A percentile compares a stretch with the other conserved stretches of the same genome.
phyloP scores from a whole-genome alignment of 257 asterid species.

The Voacanga thouarsii region DNA sequence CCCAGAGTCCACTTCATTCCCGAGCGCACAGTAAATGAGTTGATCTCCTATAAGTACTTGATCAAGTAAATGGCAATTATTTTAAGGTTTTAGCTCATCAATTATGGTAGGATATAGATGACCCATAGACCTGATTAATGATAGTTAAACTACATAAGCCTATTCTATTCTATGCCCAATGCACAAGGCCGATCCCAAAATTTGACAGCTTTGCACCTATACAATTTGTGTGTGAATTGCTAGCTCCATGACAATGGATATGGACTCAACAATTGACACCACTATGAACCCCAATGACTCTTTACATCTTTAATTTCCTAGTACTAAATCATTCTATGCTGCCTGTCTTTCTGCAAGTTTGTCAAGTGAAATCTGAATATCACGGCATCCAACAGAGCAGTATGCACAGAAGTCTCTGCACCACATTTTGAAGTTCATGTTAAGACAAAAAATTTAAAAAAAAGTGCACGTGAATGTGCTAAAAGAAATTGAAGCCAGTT shows the following conservation, averaged over 20 bases:
- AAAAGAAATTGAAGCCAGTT: neutral
- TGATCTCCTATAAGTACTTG: no score
- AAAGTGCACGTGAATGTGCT: neutral
- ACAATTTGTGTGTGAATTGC: slow-evolving; percentile 16
- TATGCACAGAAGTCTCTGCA: slow-evolving; percentile 61
- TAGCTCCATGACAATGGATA: slow-evolving; percentile 5
- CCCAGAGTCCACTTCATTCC: no score
- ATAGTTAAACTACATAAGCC: slow-evolving; percentile 6
- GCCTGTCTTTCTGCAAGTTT: slow-evolving; percentile 23
- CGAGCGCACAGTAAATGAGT: no score
- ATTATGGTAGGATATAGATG: slow-evolving; percentile 7
- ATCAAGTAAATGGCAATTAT: no score
- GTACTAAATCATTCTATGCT: slow-evolving; percentile 13
- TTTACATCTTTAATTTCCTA: slow-evolving; percentile 13
- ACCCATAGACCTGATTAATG: slow-evolving; percentile 2
- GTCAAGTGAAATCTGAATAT: slow-evolving; percentile 43
- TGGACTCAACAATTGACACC: slow-evolving; percentile 15
- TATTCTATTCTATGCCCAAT: slow-evolving; percentile 32
- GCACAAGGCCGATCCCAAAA: slow-evolving; percentile 34
- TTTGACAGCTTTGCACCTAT: slow-evolving; percentile 31
- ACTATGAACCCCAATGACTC: slow-evolving; percentile 7
- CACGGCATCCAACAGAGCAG: slow-evolving; percentile 56
- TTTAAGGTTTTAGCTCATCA: no score
- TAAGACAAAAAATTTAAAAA: neutral
- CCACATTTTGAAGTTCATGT: slow-evolving; percentile 16